Evolutionary conservation across 2,329 filamentous ascomycete species (phyloP).

Genomic region (Lachnellula suecica): DNA sequence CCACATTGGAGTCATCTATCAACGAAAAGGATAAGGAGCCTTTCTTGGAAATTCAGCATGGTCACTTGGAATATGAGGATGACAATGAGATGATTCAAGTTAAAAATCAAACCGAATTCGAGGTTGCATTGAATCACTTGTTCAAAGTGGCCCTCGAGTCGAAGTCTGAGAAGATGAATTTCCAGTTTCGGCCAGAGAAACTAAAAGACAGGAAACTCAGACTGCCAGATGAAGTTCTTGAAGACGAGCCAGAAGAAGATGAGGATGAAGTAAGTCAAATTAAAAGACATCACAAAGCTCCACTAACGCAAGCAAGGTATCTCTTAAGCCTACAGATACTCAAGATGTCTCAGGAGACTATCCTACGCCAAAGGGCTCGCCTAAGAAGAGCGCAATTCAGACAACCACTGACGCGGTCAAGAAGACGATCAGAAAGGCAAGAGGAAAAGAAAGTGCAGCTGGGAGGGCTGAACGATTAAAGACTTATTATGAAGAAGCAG

Average conservation of each 20-base stretch:
- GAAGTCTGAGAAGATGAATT: not conserved
- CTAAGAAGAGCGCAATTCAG: not conserved
- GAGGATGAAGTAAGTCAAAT: too few relatives aligned
- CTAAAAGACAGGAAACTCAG: too few relatives aligned
- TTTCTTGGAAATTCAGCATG: not conserved
- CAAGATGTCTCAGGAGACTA: too few relatives aligned
- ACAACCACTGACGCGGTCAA: not conserved
- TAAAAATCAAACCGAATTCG: not conserved
- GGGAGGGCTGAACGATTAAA: not conserved
- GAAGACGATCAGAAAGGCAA: not conserved
- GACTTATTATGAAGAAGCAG: not conserved
- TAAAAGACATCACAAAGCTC: too few relatives aligned
- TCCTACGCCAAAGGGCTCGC: not conserved
- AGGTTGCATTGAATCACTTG: not conserved
- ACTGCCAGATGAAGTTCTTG: too few relatives aligned
- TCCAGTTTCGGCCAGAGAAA: too few relatives aligned
- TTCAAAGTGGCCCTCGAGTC: not conserved
- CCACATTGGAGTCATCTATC: not conserved
- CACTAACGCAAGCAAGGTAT: too few relatives aligned
- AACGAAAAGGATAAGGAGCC: not conserved
- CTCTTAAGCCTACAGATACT: too few relatives aligned
- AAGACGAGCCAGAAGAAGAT: too few relatives aligned
- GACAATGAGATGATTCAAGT: not conserved
- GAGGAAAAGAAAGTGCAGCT: not conserved
- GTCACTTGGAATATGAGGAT: not conserved